phyloP scores from a whole-genome alignment of 768 basidiomycete genomes.

The Tephrocybe sp. region DNA sequence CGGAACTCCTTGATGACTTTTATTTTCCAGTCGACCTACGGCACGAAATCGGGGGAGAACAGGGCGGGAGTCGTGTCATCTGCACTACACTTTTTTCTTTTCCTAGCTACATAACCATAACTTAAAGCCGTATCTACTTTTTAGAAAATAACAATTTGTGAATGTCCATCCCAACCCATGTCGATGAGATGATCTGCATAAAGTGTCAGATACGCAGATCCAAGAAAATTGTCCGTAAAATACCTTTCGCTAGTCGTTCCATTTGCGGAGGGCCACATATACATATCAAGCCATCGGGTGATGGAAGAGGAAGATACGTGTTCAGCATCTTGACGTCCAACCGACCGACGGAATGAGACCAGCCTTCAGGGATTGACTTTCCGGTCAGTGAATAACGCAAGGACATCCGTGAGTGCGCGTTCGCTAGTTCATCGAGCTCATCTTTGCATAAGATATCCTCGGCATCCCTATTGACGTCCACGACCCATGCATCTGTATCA shows the following conservation, averaged over 20 bases:
- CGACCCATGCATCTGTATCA: constrained; percentile 42
- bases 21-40: no score
- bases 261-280: constrained; percentile 47
- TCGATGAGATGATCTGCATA: constrained; percentile 1
- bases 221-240: background rate
- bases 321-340: constrained; percentile 38
- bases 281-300: constrained; percentile 38
- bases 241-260: constrained; percentile 14
- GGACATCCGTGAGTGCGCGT: constrained; percentile 29
- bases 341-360: constrained; percentile 42
- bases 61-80: no score
- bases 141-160: constrained; percentile 6
- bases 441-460: constrained; percentile 39
- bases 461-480: constrained; percentile 47
- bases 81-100: no score
- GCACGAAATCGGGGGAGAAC: no score
- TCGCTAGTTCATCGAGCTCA: constrained; percentile 35
- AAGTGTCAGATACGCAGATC: background rate
- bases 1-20: no score
- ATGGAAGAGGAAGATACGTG: constrained; percentile 39
- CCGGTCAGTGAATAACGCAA: constrained; percentile 47
- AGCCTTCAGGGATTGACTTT: constrained; percentile 28
- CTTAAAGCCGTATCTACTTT: no score
- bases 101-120: no score
- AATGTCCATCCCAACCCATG: constrained; percentile 8